Percentiles rank a stretch among this genome's conserved stretches.
Conservation (phyloP, 1,139 yeast genomes). For the Yamadazyma epiphylla region DNA sequence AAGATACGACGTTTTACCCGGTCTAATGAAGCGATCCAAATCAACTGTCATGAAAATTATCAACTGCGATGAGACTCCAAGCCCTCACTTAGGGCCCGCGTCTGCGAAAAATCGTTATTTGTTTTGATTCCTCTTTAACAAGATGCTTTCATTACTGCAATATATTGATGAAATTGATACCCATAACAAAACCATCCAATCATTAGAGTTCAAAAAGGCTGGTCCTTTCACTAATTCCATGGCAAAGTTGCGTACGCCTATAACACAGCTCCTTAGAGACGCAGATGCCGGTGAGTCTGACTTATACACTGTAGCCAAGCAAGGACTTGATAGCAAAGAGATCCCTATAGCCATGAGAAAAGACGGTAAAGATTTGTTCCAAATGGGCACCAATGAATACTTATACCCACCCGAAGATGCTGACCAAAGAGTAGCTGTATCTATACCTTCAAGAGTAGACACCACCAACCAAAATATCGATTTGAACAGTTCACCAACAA, state of each 20-base stretch:
- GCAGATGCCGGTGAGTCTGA: constrained; percentile 53
- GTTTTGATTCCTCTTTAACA: too few species aligned
- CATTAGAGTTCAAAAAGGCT: constrained; percentile 45
- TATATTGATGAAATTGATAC: constrained; percentile 22
- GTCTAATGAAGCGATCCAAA: constrained; percentile 35
- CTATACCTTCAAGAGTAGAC: background rate
- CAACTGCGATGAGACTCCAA: too few species aligned
- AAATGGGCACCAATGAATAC: background rate
- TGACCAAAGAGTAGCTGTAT: background rate
- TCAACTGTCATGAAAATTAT: constrained; percentile 34
- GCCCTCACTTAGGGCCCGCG: too few species aligned
- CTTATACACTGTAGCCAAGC: constrained; percentile 40
- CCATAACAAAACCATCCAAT: constrained; percentile 16
- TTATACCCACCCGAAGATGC: background rate
- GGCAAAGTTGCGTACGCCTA: constrained; percentile 44
- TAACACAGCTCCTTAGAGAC: constrained; percentile 58
- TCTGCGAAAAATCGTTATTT: too few species aligned
- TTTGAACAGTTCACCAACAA: constrained; percentile 11
- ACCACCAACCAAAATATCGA: constrained; percentile 4
- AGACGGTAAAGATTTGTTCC: background rate
- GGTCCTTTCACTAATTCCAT: constrained; percentile 68
- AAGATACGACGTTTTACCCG: constrained; percentile 50
- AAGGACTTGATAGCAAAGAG: constrained; percentile 8
- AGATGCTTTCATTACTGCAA: constrained; percentile 20
- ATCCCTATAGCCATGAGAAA: constrained; percentile 6